A percentile compares a stretch with the other conserved stretches of the same genome.
phyloP scores from a whole-genome alignment of 768 basidiomycete species.

The Austroboletus eburneus region DNA sequence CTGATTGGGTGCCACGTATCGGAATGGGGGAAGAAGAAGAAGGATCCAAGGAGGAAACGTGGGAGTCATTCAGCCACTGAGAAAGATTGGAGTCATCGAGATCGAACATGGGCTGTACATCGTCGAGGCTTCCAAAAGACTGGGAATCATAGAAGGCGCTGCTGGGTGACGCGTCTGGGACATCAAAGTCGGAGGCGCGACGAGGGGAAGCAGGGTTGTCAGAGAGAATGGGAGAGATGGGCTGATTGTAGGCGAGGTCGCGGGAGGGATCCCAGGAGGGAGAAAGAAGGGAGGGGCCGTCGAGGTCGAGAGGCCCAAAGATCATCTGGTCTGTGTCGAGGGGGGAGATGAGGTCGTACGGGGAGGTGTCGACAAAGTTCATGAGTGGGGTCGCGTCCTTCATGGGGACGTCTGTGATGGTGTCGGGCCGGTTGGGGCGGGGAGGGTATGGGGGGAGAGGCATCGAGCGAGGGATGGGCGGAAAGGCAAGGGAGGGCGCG shows the following conservation, averaged over 20 bases:
- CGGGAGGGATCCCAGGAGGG: constrained; percentile 26
- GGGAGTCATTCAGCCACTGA: constrained; percentile 64
- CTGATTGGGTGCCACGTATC: constrained; percentile 46
- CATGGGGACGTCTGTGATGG: constrained; percentile 21
- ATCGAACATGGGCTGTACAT: constrained; percentile 37
- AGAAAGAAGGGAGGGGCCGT: constrained; percentile 27
- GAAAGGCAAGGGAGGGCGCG: constrained; percentile 20
- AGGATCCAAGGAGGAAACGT: constrained; percentile 31
- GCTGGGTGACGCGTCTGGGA: constrained; percentile 37
- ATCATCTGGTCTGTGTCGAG: constrained; percentile 32
- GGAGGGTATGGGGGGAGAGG: constrained; percentile 36
- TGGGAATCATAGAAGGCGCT: constrained; percentile 35
- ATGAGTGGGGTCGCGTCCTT: constrained; percentile 25
- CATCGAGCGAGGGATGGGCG: constrained; percentile 36
- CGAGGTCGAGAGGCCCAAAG: constrained; percentile 33
- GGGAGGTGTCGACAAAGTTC: constrained; percentile 42
- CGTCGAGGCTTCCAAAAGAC: constrained; percentile 29
- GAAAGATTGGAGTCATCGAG: constrained; percentile 41
- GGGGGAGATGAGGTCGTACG: constrained; percentile 35
- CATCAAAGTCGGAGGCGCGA: constrained; percentile 39
- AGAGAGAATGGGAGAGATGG: constrained; percentile 39
- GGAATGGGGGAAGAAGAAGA: constrained; percentile 59
- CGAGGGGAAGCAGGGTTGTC: constrained; percentile 38
- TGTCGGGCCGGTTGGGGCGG: constrained; percentile 28
- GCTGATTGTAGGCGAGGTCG: constrained; percentile 35